These are phyloP conservation scores for Withania somnifera DNA, from an alignment of 305 asterid genomes.

Conservation along the genomic window DNA sequence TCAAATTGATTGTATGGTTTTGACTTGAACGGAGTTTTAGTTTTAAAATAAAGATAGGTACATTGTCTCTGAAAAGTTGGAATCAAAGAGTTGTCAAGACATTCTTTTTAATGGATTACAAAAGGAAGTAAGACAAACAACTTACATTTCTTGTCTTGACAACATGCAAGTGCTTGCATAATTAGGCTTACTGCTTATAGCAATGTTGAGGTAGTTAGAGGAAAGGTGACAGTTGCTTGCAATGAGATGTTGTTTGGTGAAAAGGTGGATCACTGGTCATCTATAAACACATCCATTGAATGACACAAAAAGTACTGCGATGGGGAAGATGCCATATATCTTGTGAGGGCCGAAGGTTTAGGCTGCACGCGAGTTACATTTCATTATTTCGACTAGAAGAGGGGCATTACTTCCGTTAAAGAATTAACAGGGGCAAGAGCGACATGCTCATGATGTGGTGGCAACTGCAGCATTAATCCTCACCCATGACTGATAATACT, in stretches of 20 bases:
- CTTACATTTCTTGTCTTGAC: not conserved
- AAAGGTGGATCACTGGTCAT: not conserved
- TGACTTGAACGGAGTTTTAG: too few species aligned
- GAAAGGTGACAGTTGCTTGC: too few species aligned
- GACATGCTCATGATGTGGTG: not conserved
- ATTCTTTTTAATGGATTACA: too few species aligned
- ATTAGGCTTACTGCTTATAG: too few species aligned
- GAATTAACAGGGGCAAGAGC: not conserved
- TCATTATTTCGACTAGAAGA: not conserved
- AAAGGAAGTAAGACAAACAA: too few species aligned
- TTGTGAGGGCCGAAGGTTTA: not conserved
- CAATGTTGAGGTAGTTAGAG: too few species aligned
- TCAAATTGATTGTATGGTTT: too few species aligned
- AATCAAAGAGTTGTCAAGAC: too few species aligned
- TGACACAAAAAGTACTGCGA: not conserved
- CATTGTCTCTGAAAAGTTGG: too few species aligned
- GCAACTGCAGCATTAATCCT: not conserved
- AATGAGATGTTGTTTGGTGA: not conserved
- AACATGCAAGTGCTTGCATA: not conserved
- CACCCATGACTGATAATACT: not conserved
- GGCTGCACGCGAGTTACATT: not conserved
- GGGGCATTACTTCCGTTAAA: not conserved
- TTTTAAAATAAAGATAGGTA: too few species aligned
- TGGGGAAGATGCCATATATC: not conserved
- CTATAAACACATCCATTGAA: not conserved